Conservation (phyloP, 345 rosid species). For the Lepidium africanum region DNA sequence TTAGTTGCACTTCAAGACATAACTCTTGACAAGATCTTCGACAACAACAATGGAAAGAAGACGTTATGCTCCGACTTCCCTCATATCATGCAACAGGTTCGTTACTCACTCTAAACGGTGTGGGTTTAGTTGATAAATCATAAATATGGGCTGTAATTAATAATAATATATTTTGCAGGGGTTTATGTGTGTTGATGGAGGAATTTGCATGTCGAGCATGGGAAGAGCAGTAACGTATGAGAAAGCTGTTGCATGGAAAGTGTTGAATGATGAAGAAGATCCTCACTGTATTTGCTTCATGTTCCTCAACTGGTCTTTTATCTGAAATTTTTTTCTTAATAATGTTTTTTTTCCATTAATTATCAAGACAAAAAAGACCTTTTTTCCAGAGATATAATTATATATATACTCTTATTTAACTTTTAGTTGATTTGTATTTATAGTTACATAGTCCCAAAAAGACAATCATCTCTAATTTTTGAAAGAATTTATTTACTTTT, state of each 20-base stretch:
- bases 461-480: conserved; percentile 13
- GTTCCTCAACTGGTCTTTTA: conserved; percentile 95
- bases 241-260: conserved; percentile 93
- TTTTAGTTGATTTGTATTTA: conserved; percentile 19
- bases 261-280: conserved; percentile 74
- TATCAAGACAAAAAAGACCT: conserved; percentile 7
- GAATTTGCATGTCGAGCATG: conserved; percentile 94
- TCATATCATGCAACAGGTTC: conserved; percentile 83
- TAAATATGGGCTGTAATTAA: neutral
- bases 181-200: conserved; percentile 73
- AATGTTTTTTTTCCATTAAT: neutral
- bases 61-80: conserved; percentile 67
- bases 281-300: conserved; percentile 85
- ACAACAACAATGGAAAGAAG: conserved; percentile 57
- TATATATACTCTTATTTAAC: conserved; percentile 9
- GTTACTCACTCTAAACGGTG: neutral
- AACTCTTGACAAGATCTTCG: conserved; percentile 66
- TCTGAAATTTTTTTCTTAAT: conserved; percentile 26
- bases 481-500: neutral
- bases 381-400: conserved; percentile 13
- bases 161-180: conserved; percentile 41
- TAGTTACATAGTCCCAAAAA: neutral
- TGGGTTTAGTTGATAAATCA: neutral
- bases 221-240: conserved; percentile 87
- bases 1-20: conserved; percentile 75